Evolutionary conservation across 306 rosid genomes (phyloP).

Genomic region (Corylus americana): DNA sequence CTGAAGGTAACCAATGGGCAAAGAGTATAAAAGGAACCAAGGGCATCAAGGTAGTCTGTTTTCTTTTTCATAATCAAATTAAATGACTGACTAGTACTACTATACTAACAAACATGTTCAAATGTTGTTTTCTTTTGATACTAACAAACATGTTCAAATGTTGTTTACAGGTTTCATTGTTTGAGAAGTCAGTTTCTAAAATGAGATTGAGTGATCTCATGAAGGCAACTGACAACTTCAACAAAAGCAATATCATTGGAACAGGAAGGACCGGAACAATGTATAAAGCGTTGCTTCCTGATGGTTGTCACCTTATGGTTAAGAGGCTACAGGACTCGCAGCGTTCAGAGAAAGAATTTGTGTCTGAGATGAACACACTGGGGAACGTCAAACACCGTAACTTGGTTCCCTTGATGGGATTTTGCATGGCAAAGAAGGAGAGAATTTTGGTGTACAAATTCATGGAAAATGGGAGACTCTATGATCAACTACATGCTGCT

Average conservation of each 20-base stretch:
- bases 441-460: conserved; percentile 77
- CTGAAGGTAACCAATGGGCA: conserved; percentile 95
- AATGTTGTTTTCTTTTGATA: no score
- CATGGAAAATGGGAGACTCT: conserved; percentile 80
- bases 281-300: conserved; percentile 72
- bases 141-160: conserved; percentile 4
- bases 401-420: conserved; percentile 86
- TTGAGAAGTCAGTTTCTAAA: conserved; percentile 81
- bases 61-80: not conserved
- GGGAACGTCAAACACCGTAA: conserved; percentile 73
- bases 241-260: conserved; percentile 67
- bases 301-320: conserved; percentile 77
- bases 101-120: no score
- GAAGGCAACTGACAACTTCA: conserved; percentile 89
- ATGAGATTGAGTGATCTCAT: conserved; percentile 91
- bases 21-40: conserved; percentile 69
- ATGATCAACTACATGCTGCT: conserved; percentile 60
- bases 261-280: conserved; percentile 83
- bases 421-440: conserved; percentile 85
- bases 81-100: no score
- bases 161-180: conserved; percentile 74
- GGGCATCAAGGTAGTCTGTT: conserved; percentile 61
- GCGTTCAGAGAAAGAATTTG: conserved; percentile 74
- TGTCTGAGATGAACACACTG: conserved; percentile 80
- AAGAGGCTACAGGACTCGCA: conserved; percentile 92